Base-by-base conservation (phyloP, 2,329 filamentous ascomycete species). In the Cladosporium colombiae region DNA sequence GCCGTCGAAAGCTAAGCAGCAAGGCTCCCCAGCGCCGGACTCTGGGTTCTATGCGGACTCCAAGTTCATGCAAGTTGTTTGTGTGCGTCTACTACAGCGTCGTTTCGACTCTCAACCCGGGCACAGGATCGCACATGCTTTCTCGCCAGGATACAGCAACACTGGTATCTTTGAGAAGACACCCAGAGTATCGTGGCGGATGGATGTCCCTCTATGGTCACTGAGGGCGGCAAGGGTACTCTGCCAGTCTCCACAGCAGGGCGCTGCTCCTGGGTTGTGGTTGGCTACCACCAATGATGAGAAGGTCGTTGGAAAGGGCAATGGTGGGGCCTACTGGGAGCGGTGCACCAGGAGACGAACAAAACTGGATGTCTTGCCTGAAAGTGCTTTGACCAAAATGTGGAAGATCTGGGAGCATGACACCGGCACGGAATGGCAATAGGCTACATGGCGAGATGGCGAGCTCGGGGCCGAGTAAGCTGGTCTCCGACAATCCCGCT, bases 201-300 rank as follows among this genome's bases (percentile, higher is more conserved):
- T 37, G 61, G 57, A 66, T 65, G 23, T 56, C 31, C 35, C 66
- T 18, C 66, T 44, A 21, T 65, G 59, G 66, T 13, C 65, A n/a
- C 49, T 69, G 23, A 68, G 56, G 37, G 44, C 59, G 29, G 35
- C 44, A n/a, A 65, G 62, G 8, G 29, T 40, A n/a, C 27, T 68
- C 25, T 58, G 56, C 21, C 44, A 64, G 11, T 56, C 65, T 25
- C 52, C 66, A 13, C 58, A 66, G 21, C 68, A 70, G 49, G 67
- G 69, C 5, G 65, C 68, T n/a, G 66, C 67, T 10, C 68, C 69
- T 16, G 69, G 68, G 13, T 23, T 70, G 35, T 67, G 64, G 50
- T 65, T 70, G 56, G 56, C 55, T 27, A 66, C 65, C 25, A 66
- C 65, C 35, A 40, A 63, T 6, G 67, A 67, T 44, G 1, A 16